Conservation (phyloP, 306 rosid species). For the Lotus japonicus region DNA sequence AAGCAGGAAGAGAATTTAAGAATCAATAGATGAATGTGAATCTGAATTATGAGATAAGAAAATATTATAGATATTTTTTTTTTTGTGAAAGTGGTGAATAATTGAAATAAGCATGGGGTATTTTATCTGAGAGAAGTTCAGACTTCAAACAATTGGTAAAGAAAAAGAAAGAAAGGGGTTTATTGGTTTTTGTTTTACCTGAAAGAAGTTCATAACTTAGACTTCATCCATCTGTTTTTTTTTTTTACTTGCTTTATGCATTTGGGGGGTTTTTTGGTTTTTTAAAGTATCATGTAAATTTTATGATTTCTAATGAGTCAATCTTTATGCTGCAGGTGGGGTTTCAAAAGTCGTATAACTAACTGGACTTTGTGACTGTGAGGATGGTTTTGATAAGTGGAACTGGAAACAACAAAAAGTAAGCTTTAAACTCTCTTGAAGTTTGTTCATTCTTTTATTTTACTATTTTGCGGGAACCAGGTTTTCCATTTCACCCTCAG, state of each 20-base stretch:
- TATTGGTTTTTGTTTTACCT: background rate
- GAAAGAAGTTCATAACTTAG: too few species aligned
- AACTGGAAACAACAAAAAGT: constrained; percentile 42
- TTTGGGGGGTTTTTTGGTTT: background rate
- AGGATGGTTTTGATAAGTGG: constrained; percentile 48
- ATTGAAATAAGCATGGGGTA: background rate
- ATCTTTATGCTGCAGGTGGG: constrained; percentile 29
- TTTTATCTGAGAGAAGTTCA: background rate
- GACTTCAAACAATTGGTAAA: background rate
- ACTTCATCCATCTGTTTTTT: too few species aligned
- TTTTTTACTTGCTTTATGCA: too few species aligned
- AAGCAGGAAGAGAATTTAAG: background rate
- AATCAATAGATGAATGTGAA: background rate
- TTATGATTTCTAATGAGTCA: background rate
- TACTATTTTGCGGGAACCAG: background rate
- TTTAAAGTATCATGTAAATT: background rate
- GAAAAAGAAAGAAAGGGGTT: background rate
- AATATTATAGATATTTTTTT: background rate
- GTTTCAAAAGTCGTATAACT: constrained; percentile 1
- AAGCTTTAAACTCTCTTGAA: background rate
- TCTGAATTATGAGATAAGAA: background rate
- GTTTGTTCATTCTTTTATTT: constrained; percentile 5
- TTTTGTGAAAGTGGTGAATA: background rate
- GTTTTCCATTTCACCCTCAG: background rate
- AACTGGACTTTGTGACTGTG: background rate